Conservation (phyloP, 179 eudicot genomes). For the Camellia oleifera region DNA sequence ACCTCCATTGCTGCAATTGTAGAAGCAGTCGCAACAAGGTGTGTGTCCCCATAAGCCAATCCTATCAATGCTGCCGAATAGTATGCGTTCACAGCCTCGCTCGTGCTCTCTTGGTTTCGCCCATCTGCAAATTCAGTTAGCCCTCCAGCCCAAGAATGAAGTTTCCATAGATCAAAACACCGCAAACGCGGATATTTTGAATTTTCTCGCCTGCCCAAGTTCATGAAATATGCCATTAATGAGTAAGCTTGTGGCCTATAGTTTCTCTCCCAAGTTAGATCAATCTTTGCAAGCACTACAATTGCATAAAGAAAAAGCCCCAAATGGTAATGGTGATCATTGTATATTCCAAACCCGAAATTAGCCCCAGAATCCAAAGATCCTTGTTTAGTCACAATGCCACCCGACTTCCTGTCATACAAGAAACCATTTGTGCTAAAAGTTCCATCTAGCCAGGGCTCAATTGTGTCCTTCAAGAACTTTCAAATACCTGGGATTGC, state of each 20-base stretch:
- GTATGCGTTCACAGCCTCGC: constrained; percentile 90
- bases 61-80: constrained; percentile 88
- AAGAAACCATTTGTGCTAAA: no score
- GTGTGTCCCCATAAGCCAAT: constrained; percentile 76
- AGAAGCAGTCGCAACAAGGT: constrained; percentile 64
- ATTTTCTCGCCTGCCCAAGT: constrained; percentile 42
- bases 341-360: no score
- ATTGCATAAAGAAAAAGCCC: no score
- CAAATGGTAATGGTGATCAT: no score
- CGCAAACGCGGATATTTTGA: constrained; percentile 61
- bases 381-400: no score
- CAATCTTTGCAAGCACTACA: no score
- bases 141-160: constrained; percentile 95
- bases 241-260: constrained; percentile 58
- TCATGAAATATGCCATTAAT: constrained; percentile 79
- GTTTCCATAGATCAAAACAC: constrained; percentile 73
- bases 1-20: constrained; percentile 69
- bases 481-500: no score
- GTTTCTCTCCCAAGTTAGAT: no score
- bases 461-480: no score
- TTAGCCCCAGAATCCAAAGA: no score
- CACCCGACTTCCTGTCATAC: no score
- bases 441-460: no score
- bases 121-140: constrained; percentile 81
- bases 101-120: constrained; percentile 82